Evolutionary conservation across 1,284 basidiomycete species (phyloP).

Genomic region (Marasmius fiardii): DNA sequence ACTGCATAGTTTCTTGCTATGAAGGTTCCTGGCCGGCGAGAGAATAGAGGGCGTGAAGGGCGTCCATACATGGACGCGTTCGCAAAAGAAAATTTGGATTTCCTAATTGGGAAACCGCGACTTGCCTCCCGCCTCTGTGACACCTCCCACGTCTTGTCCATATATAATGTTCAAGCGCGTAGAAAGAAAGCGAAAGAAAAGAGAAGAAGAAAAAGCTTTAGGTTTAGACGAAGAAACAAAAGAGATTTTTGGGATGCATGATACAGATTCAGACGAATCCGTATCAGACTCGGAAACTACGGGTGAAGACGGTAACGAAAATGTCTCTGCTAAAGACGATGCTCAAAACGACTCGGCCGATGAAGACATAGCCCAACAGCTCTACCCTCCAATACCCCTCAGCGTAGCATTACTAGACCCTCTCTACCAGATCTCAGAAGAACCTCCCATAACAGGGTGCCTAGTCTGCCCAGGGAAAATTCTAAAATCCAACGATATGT

Average conservation of each 20-base stretch:
- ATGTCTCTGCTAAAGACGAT: slow-evolving; percentile 22
- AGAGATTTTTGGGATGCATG: slow-evolving; percentile 67
- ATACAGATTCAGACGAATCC: slow-evolving; percentile 46
- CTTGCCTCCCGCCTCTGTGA: too few relatives aligned
- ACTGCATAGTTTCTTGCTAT: neutral
- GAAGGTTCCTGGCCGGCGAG: neutral
- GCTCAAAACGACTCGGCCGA: slow-evolving; percentile 22
- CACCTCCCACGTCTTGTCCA: too few relatives aligned
- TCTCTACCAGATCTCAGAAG: slow-evolving; percentile 54
- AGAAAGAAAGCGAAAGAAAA: slow-evolving; percentile 62
- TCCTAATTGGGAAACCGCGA: too few relatives aligned
- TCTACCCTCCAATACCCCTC: slow-evolving; percentile 48
- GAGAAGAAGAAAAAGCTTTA: slow-evolving; percentile 65
- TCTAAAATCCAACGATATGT: slow-evolving; percentile 64
- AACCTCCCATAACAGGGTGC: slow-evolving; percentile 54
- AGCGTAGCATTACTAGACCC: slow-evolving; percentile 61
- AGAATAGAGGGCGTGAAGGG: neutral
- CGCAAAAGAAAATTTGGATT: neutral
- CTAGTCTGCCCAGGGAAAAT: slow-evolving; percentile 73
- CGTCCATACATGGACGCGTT: neutral
- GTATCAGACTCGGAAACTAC: slow-evolving; percentile 25
- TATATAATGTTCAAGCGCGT: slow-evolving; percentile 78
- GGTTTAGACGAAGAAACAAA: slow-evolving; percentile 70
- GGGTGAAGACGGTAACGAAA: slow-evolving; percentile 24
- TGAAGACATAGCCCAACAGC: slow-evolving; percentile 27